Evolutionary conservation across 768 basidiomycete species (phyloP), one percentile per base, ranked within the genome.

Genomic region (Hypholoma sublateritium): DNA sequence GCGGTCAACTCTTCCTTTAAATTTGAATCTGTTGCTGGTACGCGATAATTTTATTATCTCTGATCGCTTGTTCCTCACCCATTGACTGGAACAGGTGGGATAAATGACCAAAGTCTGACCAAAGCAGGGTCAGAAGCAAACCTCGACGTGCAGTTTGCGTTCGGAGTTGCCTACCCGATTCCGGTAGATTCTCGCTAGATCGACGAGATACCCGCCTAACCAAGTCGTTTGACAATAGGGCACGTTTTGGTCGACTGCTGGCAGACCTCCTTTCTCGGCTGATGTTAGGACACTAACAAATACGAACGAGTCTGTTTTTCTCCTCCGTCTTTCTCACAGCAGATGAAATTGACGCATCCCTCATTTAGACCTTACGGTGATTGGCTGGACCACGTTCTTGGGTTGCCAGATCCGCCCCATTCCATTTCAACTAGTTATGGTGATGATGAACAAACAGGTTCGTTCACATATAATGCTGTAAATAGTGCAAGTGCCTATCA

Each of bases 371-470:
- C 67, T 52, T 67, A 59, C 57, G 55, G 48, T 21, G 62, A 86
- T 75, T 90, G 88, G 88, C 70, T 91, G 14, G 76, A 85, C 41
- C 85, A 79, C 56, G 65, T 89, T n/a, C 70, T 82, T 0, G 62
- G 59, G 12, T 77, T 81, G n/a, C 50, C 70, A 9, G 65, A 73
- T 37, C 67, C 79, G 2, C 86, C 88, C 13, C 78, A 82, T 59
- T 74, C 82, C 5, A 88, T 91, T 39, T 87, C 87, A 0, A 89
- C 86, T 0, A 87, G 85, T 60, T 91, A 91, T 65, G 86, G 79
- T 3, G 88, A 91, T 46, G 79, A 83, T 56, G 89, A 91, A 55
- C 87, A 88, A 65, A 84, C 87, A 25, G 81, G 86, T 86, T 56
- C 28, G 28, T 32, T 32, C 2, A 32, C 9, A 32, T 7, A 5